A percentile compares a stretch with the other conserved stretches of the same genome.
Evolutionary conservation across 371 early-diverging fungal species (phyloP).

Genomic region (Lichtheimia hyalospora): DNA sequence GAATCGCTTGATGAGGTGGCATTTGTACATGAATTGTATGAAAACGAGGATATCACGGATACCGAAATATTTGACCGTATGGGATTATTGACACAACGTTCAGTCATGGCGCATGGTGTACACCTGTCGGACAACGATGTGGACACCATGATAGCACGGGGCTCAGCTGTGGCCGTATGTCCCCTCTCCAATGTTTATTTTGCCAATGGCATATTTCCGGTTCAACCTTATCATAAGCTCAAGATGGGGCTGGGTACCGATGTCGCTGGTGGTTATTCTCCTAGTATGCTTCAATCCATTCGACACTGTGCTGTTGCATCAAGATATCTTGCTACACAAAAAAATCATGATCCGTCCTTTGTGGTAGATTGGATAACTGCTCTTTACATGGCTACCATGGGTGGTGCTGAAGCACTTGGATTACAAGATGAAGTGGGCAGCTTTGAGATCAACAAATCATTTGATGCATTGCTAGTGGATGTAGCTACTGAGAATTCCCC

Average conservation of each 20-base stretch:
- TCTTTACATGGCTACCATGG: conserved; percentile 9
- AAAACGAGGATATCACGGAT: conserved; percentile 38
- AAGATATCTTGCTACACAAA: too few species aligned
- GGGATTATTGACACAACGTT: conserved; percentile 51
- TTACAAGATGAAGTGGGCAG: conserved; percentile 1
- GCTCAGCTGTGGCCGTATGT: conserved; percentile 64
- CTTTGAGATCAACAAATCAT: not conserved
- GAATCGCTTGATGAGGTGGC: conserved; percentile 59
- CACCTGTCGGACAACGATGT: conserved; percentile 56
- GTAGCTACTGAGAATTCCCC: too few species aligned
- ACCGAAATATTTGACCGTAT: conserved; percentile 51
- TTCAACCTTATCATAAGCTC: conserved; percentile 40
- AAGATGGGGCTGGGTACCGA: conserved; percentile 70
- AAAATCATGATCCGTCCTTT: too few species aligned
- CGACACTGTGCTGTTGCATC: conserved; percentile 20
- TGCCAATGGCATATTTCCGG: conserved; percentile 31
- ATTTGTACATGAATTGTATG: conserved; percentile 55
- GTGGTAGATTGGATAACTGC: conserved; percentile 6
- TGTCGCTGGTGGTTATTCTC: conserved; percentile 66
- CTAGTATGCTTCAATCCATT: conserved; percentile 64
- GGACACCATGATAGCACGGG: conserved; percentile 30
- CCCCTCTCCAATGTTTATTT: conserved; percentile 67
- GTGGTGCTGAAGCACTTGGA: conserved; percentile 7
- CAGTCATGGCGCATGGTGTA: conserved; percentile 72
- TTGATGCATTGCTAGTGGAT: conserved; percentile 7